Evolutionary conservation across 202 grass and related monocot genomes (phyloP).

Genomic region (Panicum virgatum): DNA sequence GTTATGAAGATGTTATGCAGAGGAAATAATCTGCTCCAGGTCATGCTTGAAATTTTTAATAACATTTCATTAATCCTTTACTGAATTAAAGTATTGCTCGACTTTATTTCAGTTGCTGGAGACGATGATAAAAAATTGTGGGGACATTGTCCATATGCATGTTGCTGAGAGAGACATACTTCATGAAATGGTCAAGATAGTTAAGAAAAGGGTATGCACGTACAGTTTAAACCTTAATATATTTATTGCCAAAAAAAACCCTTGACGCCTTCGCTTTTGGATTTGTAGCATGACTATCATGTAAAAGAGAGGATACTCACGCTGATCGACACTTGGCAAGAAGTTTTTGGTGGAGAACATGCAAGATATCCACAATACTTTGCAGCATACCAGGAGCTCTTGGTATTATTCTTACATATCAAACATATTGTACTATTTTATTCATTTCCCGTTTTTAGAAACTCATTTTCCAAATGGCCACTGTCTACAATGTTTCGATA

Average conservation of each 20-base stretch:
- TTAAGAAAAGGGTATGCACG: conserved; percentile 84
- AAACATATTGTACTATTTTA: background rate
- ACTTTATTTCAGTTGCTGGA: conserved; percentile 77
- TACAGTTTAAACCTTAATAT: conserved; percentile 36
- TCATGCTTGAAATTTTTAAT: conserved; percentile 7
- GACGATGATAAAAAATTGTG: conserved; percentile 95
- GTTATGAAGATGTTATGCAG: conserved; percentile 9
- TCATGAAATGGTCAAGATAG: conserved; percentile 97
- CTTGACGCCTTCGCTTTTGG: conserved; percentile 35
- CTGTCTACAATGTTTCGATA: conserved; percentile 19
- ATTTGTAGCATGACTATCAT: conserved; percentile 67
- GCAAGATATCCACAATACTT: conserved; percentile 97
- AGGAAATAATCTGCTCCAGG: conserved; percentile 7
- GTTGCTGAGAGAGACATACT: conserved; percentile 94
- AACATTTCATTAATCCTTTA: conserved; percentile 19
- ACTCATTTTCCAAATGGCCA: background rate
- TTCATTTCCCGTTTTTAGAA: conserved; percentile 8
- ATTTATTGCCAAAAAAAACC: background rate
- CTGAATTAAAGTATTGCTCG: conserved; percentile 21
- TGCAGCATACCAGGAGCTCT: conserved; percentile 86
- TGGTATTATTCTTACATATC: conserved; percentile 58
- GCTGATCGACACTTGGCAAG: conserved; percentile 97
- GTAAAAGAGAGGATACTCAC: conserved; percentile 93
- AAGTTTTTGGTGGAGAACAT: conserved; percentile 75
- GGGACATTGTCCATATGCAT: conserved; percentile 94